These are phyloP conservation scores for Hypoxylon crocopeplum DNA, from an alignment of 495 filamentous ascomycete genomes.

Conservation along the genomic window DNA sequence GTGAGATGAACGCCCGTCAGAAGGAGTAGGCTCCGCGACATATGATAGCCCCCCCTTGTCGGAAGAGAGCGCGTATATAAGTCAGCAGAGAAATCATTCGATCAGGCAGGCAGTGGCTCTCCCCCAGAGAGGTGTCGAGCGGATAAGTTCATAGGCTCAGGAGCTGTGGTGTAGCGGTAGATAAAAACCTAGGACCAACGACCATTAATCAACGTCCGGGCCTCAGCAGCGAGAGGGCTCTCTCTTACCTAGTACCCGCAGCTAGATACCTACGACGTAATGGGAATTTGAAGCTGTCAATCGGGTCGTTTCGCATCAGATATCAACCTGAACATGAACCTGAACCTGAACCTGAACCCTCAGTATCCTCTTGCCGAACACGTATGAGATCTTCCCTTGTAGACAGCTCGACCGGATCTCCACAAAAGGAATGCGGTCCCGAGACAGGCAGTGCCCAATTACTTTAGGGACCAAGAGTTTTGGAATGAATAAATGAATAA, in stretches of 20 bases:
- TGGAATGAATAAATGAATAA: constrained; percentile 17
- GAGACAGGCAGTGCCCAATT: constrained; percentile 29
- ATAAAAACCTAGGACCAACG: constrained; percentile 11
- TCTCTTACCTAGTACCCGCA: constrained; percentile 20
- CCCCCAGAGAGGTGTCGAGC: constrained; percentile 15
- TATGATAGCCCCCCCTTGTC: constrained; percentile 36
- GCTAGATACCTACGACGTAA: constrained; percentile 11
- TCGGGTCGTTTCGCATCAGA: constrained; percentile 34
- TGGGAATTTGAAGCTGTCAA: constrained; percentile 16
- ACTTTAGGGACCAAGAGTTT: constrained; percentile 2
- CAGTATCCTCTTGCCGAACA: constrained; percentile 29
- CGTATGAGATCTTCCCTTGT: constrained; percentile 38
- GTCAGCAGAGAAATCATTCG: constrained; percentile 36
- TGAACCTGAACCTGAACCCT: not conserved
- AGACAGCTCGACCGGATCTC: constrained; percentile 33
- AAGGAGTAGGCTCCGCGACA: constrained; percentile 31
- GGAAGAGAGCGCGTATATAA: constrained; percentile 18
- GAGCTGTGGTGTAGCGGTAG: constrained; percentile 23
- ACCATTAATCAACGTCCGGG: constrained; percentile 30
- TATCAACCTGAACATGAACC: constrained; percentile 26
- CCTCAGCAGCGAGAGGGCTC: constrained; percentile 26
- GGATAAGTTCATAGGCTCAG: constrained; percentile 19
- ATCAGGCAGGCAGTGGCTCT: constrained; percentile 23
- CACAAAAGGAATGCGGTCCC: constrained; percentile 39
- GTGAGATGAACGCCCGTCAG: constrained; percentile 24